Evolutionary conservation across 2,329 filamentous ascomycete genomes (phyloP), one percentile per base, ranked within the genome.

Genomic region (Aureobasidium sp.): DNA sequence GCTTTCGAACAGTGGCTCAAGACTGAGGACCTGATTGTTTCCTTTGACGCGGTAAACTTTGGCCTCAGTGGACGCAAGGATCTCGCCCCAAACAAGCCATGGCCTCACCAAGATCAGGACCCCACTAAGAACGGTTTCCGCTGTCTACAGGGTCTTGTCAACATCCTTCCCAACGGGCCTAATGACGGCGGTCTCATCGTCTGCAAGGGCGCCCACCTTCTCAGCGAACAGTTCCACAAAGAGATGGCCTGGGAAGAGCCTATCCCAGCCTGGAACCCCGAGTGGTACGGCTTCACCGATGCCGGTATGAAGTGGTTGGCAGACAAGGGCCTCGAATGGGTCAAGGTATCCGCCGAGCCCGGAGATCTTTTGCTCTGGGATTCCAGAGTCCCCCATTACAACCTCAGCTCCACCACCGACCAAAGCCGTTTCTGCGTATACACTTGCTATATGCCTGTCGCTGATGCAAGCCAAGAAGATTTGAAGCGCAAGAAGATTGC

Each of bases 91-190:
- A 74, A 70, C 60, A 69, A 66, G 50, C 72, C 72, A 2, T 75
- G 72, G 73, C 70, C 72, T 2, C 73, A 74, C 58, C 71, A 74
- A 39, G 73, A 75, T 53, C 72, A 75, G 56, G 69, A 74, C 50
- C 73, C 69, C 1, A 63, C 62, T 6, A 69, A 68, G 58, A 66
- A 66, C 8, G 76, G 74, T 0, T 77, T 79, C 62, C 68, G 74
- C 3, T 79, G 76, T 57, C 65, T 76, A 2, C 76, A 79, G 55
- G 76, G 76, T 6, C 65, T 79, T 0, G 72, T 78, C 1, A 78
- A 78, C 60, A 57, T 74, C 4, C 57, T 65, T 2, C 65, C 63
- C 1, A 67, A 66, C 22, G 67, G 68, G 0, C 66, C 66, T 1
- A 58, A 69, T 10, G 68, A 70, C 51, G 68, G 67, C 14, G 61